Percentiles rank a stretch among this genome's conserved stretches.
phyloP scores from a whole-genome alignment of 148 eudicot genomes.

The Cornus kousa region DNA sequence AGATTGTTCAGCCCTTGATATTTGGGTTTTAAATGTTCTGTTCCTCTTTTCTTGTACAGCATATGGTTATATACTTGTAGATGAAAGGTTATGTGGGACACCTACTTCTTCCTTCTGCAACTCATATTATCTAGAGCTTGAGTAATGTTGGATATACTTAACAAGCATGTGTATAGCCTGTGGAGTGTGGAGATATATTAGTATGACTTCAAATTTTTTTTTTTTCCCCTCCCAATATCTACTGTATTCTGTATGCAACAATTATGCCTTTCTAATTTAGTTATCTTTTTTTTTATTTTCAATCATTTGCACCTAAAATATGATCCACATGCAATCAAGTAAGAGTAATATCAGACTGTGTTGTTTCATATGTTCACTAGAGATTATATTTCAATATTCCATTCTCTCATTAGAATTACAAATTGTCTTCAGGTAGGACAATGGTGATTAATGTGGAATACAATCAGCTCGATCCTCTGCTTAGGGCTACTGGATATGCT shows the following conservation, averaged over 20 bases:
- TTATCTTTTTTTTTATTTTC: not conserved
- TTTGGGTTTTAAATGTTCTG: too few relatives aligned
- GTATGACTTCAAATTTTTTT: not conserved
- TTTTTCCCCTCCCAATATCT: too few relatives aligned
- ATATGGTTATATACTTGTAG: not conserved
- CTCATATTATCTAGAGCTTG: not conserved
- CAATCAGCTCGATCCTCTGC: constrained; percentile 96
- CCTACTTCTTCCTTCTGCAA: not conserved
- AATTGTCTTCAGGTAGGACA: constrained; percentile 56
- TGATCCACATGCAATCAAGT: not conserved
- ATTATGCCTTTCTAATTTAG: too few relatives aligned
- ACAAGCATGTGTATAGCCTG: not conserved
- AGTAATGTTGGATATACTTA: not conserved
- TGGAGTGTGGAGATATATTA: not conserved
- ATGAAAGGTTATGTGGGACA: not conserved
- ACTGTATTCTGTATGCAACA: not conserved
- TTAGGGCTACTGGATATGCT: constrained; percentile 80
- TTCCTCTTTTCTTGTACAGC: not conserved
- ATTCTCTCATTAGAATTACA: constrained; percentile 17
- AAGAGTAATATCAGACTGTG: not conserved
- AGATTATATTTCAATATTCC: not conserved
- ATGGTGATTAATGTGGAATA: constrained; percentile 99
- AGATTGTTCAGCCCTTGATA: not conserved
- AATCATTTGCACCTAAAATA: not conserved
- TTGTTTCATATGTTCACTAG: not conserved